Evolutionary conservation across 2,329 filamentous ascomycete species (phyloP), one percentile per base, ranked within the genome.

Genomic region (Acephala macrosclerotiorum): DNA sequence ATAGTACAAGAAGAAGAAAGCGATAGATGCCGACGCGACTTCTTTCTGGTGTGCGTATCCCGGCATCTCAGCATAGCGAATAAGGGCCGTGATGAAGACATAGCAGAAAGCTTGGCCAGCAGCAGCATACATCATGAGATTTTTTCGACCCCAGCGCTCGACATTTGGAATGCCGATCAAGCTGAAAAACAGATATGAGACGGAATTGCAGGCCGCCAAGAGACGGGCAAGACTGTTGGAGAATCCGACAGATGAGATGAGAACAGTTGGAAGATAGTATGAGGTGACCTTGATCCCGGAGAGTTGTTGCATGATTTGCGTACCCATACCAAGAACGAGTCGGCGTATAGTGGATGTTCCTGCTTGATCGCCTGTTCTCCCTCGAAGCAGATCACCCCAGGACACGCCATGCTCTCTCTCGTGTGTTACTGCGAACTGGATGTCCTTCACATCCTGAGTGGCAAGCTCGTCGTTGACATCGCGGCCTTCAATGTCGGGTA

Each of bases 101-200:
- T 60, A 60, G 65, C 81, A 84, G 2, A 68, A 71, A 61, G 75
- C 74, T 58, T 80, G 77, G 1, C 77, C 78, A 1, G 67, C 72
- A 18, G 75, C 76, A 1, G 77, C 77, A 22, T 79, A 87, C 75
- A 89, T 81, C 82, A 89, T 85, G 75, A 89, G 79, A 72, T 86
- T 87, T 9, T 87, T 79, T 4, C 86, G 82, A 26, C 86, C 87
- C 69, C 83, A 82, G 25, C 86, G 83, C 76, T 83, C 80, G 57
- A 82, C 81, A 2, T 60, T 65, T 14, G 63, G 58, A 77, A 60
- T 25, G 11, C 47, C 47, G 20, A 51, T 51, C 8, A 51, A 29
- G 47, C 20, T 25, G 25, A 51, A 51, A n/a, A 51, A 29, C 3
- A 51, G 47, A n/a, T 51, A 51, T 25, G 47, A 51, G 20, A 51